Evolutionary conservation across 441 rosid species (phyloP), one percentile per base, ranked within the genome.

Genomic region (Kokia cookei): DNA sequence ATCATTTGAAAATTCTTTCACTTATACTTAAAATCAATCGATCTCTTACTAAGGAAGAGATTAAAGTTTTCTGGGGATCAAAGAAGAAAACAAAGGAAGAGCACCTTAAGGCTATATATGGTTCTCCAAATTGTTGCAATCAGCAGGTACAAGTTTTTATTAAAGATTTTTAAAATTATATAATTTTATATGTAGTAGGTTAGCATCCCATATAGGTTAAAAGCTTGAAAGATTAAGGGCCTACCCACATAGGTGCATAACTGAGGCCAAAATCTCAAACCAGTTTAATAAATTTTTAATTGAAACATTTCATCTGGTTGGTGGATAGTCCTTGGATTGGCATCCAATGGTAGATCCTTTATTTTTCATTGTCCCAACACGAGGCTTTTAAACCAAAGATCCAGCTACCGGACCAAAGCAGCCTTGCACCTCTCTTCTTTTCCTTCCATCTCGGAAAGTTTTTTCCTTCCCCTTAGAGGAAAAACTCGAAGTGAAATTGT

Each of bases 41-140:
- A 72, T 93, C 97, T 48, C 78, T 86, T 7, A 93, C 92, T 2
- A 90, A 86, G 71, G 97, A 79, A 59, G 96, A 89, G 58, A 91
- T 93, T 48, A 86, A 93, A 1, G 87, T 88, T 53, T 94, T 78
- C 73, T 91, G 97, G 98, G 87, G 78, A 69, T 55, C 76, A 65
- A 85, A 89, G 87, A 88, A 91, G 90, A 87, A 86, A 73, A 75
- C 10, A 0, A 91, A 87, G 61, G 92, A 86, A 37, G 91, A 90
- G 42, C 90, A 87, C 79, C 80, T 83, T 55, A 76, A 81, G 74
- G 84, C 85, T n/a, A 73, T 85, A 74, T 74, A 84, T 43, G 77
- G 77, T 70, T 78, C 87, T 67, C 69, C 65, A 61, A 19, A 10
- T 27, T 29, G 68, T 54, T 13, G 54, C 53, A 29, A 9, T 24